Evolutionary conservation across 805 yeast genomes (phyloP).

Genomic region (Candida tallmaniae): DNA sequence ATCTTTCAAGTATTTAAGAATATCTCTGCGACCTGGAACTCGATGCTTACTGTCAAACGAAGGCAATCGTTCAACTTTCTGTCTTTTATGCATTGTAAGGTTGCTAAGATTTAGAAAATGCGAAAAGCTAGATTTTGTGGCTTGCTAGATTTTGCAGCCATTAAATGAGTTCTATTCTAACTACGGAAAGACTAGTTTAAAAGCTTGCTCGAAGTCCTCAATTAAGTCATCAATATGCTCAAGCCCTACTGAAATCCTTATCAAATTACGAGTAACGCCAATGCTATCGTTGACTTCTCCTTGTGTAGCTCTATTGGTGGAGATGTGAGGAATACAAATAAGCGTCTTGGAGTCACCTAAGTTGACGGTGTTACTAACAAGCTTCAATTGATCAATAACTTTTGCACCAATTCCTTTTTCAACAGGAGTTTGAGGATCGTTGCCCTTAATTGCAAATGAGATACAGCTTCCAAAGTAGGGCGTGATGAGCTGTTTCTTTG

Average conservation of each 20-base stretch:
- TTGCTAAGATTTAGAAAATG: too few relatives aligned
- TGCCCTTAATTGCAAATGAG: conserved; percentile 85
- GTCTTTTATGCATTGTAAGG: conserved; percentile 7
- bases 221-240: conserved; percentile 77
- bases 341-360: conserved; percentile 84
- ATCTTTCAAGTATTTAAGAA: conserved; percentile 21
- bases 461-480: conserved; percentile 79
- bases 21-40: conserved; percentile 3
- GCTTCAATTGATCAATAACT: conserved; percentile 59
- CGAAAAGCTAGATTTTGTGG: too few relatives aligned
- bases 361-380: conserved; percentile 83
- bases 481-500: conserved; percentile 69
- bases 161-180: background rate
- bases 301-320: conserved; percentile 90
- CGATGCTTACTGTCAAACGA: conserved; percentile 7
- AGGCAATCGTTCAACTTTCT: conserved; percentile 5
- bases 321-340: conserved; percentile 80
- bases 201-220: conserved; percentile 65
- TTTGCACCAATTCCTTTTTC: conserved; percentile 68
- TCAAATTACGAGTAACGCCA: conserved; percentile 75
- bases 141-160: too few relatives aligned
- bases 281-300: conserved; percentile 66
- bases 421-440: conserved; percentile 61
- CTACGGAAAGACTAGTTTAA: conserved; percentile 26
- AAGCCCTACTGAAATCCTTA: conserved; percentile 79